Base-by-base conservation (phyloP, 2,329 filamentous ascomycete genomes). In the Trichoderma sp. region DNA sequence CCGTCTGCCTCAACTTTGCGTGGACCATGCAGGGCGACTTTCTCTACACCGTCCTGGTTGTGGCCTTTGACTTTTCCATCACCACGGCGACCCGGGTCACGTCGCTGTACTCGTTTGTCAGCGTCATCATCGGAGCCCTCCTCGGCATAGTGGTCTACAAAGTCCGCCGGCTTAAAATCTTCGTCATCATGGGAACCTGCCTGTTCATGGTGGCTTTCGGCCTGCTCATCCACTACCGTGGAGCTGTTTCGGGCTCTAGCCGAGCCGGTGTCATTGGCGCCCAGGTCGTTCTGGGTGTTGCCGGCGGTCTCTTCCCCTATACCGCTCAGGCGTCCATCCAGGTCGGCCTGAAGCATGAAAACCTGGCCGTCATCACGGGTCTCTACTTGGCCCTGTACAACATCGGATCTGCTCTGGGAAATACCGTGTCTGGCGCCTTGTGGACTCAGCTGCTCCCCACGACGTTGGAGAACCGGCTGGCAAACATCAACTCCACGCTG, bases 131-230 rank as follows among this genome's bases (percentile, higher is more conserved):
- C 1, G 89, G 89, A 32, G 81, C 84, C 55, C 73, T 86, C 56
- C 80, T 89, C 18, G 88, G 88, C 5, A 74, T 88, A 14, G 76
- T 90, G 37, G 84, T 90, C 49, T 84, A 82, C 79, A 83, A 81
- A 66, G 81, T 89, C 28, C 84, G 87, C 65, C 86, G 85, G 28
- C 83, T 90, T 74, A 91, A 91, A 74, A 76, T 81, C n/a, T 89
- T 91, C 76, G 89, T 90, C 74, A 77, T 90, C 49, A 78, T 79
- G 32, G 89, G 89, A 39, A 89, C 87, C 1, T 77, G 80, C 10
- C 80, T 90, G 2, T 90, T 88, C 79, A 81, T 88, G 73, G 86
- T 89, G n/a, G 87, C 88, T 0, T 90, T 90, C 71, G 89, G 88
- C 11, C 81, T 91, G 1, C 80, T 91, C 21, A 90, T 90, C 74